Evolutionary conservation across 176 grass and related monocot genomes (phyloP).

Genomic region (Avena sativa): DNA sequence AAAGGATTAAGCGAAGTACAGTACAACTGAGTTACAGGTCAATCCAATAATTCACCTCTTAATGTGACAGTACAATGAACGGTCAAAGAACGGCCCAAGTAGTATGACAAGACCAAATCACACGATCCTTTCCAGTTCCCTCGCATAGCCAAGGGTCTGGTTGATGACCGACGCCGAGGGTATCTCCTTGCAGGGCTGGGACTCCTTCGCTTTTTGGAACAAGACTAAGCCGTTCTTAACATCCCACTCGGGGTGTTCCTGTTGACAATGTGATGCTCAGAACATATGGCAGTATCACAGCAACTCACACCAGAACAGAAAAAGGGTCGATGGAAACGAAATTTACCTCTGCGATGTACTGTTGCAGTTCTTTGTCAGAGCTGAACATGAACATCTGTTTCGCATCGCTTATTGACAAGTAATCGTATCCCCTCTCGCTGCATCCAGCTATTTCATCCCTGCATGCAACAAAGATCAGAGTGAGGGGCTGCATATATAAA

Average conservation of each 20-base stretch:
- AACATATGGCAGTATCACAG: neutral
- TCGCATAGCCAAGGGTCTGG: slow-evolving; percentile 89
- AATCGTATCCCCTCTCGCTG: slow-evolving; percentile 94
- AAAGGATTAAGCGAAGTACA: slow-evolving; percentile 10
- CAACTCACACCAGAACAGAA: neutral
- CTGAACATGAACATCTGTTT: slow-evolving; percentile 90
- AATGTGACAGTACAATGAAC: neutral
- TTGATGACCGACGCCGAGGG: slow-evolving; percentile 82
- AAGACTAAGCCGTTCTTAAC: slow-evolving; percentile 69
- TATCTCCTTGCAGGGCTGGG: slow-evolving; percentile 94
- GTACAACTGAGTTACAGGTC: slow-evolving; percentile 7
- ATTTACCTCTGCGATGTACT: slow-evolving; percentile 84
- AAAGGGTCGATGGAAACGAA: neutral
- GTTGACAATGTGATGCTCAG: slow-evolving; percentile 12
- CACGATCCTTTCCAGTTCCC: slow-evolving; percentile 91
- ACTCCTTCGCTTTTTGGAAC: slow-evolving; percentile 90
- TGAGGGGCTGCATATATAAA: neutral
- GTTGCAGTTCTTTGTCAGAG: slow-evolving; percentile 82
- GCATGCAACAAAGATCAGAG: slow-evolving; percentile 8
- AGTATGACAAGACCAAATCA: slow-evolving; percentile 30
- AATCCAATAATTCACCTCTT: slow-evolving; percentile 29
- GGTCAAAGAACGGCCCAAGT: neutral
- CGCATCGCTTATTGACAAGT: slow-evolving; percentile 79
- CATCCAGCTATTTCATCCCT: slow-evolving; percentile 99
- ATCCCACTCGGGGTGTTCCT: slow-evolving; percentile 95